Base-by-base conservation (phyloP, 202 grass and related monocot genomes). In the Musa balbisiana region DNA sequence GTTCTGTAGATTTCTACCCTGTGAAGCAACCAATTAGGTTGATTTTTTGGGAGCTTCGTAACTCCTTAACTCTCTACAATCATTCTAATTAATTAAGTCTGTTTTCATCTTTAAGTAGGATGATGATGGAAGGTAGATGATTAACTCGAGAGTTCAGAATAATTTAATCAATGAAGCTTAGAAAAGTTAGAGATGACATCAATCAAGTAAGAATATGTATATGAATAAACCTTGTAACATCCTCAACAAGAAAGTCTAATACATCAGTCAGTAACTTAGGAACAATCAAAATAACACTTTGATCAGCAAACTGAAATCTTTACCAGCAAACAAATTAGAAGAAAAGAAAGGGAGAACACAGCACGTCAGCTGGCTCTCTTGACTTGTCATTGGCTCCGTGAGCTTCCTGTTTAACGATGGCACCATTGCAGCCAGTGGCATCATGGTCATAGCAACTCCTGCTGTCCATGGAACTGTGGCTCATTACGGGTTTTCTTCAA, bases 351-450 rank as follows among this genome's bases (percentile, higher is more conserved):
- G 17, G 26, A 6, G 27, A 67, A 16, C 33, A 33, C 5, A 13
- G n/a, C 64, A 33, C 17, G 64, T 26, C 11, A 17, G 27, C 24
- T 12, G 8, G 33, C 12, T 16, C 13, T 65, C 21, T 67, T 33
- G 26, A 2, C 16, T 67, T 67, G 26, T 67, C 64, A 9, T 67
- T 29, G 13, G 33, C 27, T 10, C 43, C 26, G 64, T 17, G 13
- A 67, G 64, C 64, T 67, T 67, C 64, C 33, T 67, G 13, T 67
- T 19, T 43, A 67, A 67, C 26, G 25, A 33, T 8, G 64, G 69
- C 24, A 12, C n/a, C 49, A 24, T 70, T 14, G 3, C 68, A 71
- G 12, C n/a, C 8, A n/a, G 16, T 70, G 33, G 33, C 3, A 43
- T 43, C 33, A 6, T 43, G 33, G 33, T 29, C 25, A 43, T 33